Evolutionary conservation across 1,139 yeast genomes (phyloP).

Genomic region (Debaryomycetaceae sp.): DNA sequence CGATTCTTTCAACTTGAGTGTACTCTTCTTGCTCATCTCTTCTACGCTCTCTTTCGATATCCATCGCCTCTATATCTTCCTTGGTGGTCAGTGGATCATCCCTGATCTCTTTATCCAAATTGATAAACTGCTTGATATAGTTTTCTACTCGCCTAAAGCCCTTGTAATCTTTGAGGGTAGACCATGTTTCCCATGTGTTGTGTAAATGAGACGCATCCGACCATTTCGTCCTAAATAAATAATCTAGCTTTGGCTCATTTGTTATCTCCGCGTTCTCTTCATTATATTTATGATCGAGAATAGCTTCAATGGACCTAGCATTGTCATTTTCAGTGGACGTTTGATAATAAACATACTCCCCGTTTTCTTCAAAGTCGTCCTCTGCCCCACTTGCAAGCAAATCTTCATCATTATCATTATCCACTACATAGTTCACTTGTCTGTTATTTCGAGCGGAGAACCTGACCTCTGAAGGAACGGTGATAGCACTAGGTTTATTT

Average conservation of each 20-base stretch:
- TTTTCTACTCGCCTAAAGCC: conserved; percentile 89
- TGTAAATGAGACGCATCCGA: conserved; percentile 83
- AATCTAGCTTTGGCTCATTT: conserved; percentile 57
- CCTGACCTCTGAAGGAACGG: conserved; percentile 48
- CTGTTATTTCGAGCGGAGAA: conserved; percentile 74
- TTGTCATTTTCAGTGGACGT: conserved; percentile 35
- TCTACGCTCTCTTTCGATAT: conserved; percentile 80
- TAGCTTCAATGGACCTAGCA: conserved; percentile 46
- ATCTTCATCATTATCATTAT: conserved; percentile 63
- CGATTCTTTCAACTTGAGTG: conserved; percentile 84
- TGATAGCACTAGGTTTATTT: conserved; percentile 12
- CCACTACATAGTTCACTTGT: conserved; percentile 73
- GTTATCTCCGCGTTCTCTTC: conserved; percentile 36
- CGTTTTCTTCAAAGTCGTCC: conserved; percentile 31
- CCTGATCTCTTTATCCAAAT: conserved; percentile 71
- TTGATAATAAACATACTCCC: conserved; percentile 39
- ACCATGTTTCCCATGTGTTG: conserved; percentile 88
- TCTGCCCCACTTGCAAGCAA: conserved; percentile 56
- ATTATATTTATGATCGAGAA: conserved; percentile 49
- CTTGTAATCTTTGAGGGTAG: conserved; percentile 50
- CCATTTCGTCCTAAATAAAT: conserved; percentile 80
- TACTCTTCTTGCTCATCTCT: conserved; percentile 82
- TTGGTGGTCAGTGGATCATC: conserved; percentile 76
- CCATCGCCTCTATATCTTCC: conserved; percentile 92
- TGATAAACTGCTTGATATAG: conserved; percentile 75